Evolutionary conservation across 306 rosid genomes (phyloP), one percentile per base, ranked within the genome.

Genomic region (Sindora glabra): DNA sequence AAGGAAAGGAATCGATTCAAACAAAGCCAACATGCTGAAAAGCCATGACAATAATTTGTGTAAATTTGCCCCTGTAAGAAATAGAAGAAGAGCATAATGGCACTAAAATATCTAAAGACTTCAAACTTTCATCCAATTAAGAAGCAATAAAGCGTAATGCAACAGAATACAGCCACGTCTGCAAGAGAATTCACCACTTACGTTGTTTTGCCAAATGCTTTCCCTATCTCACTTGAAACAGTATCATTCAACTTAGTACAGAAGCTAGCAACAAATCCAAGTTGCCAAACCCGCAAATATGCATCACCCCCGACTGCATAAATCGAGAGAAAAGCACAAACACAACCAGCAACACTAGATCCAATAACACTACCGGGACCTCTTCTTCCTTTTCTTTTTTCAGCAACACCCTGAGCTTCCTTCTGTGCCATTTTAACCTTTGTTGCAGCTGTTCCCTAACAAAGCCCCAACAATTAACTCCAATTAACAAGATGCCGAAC

Each of bases 291-390:
- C 70, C 52, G 82, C 18, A 76, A 40, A 69, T 69, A 84, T 11
- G 89, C 77, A 36, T 66, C 59, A 29, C 97, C 99, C 56, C 99
- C 95, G 22, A 75, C 80, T 58, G 72, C 73, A 62, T 57, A 77
- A 66, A 94, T 89, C 1, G 86, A 44, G 30, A 94, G 86, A 63
- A 82, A 79, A 16, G 97, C 90, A 74, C 89, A 94, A 67, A 86
- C n/a, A 47, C 99, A 94, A 64, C 99, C 97, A 18, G 99, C 99
- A 63, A 94, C 87, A 76, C 99, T 89, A 52, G 99, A 94, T 73
- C 99, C 97, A 65, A 94, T 71, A 40, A 94, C 99, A 77, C 99
- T 94, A 21, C 90, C 77, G 0, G 95, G 99, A 30, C 99, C 99
- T 80, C 99, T 82, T 77, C 97, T 81, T 71, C 99, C 99, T 70